phyloP scores from a whole-genome alignment of 345 rosid species.

The Citrus glauca region DNA sequence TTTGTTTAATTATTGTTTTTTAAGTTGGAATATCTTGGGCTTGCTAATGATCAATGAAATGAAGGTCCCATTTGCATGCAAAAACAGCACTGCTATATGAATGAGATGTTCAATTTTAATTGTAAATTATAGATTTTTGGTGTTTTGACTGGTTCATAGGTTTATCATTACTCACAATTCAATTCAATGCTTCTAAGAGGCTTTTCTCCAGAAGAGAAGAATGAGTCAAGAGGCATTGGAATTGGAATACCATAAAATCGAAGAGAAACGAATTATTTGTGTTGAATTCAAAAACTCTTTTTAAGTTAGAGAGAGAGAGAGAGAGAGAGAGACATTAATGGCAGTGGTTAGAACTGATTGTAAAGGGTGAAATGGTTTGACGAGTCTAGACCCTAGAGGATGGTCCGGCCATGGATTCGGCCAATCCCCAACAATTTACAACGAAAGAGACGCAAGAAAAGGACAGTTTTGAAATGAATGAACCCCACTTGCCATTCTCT shows the following conservation, averaged over 20 bases:
- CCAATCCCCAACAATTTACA: background rate
- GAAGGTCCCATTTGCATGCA: background rate
- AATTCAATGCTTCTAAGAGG: background rate
- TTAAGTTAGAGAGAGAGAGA: too few relatives aligned
- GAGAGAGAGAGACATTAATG: too few relatives aligned
- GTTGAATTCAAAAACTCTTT: too few relatives aligned
- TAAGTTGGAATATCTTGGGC: background rate
- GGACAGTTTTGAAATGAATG: background rate
- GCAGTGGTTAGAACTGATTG: rapidly evolving
- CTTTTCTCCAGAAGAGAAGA: too few relatives aligned
- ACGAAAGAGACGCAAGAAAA: background rate
- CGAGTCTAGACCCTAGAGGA: background rate
- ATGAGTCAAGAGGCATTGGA: too few relatives aligned
- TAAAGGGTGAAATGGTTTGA: too few relatives aligned
- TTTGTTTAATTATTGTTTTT: background rate
- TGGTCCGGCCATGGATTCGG: background rate
- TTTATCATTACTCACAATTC: background rate
- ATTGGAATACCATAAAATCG: too few relatives aligned
- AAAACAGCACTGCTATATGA: background rate
- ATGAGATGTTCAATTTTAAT: background rate
- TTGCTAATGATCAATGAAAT: too few relatives aligned
- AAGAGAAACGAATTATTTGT: too few relatives aligned
- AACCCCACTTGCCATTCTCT: background rate
- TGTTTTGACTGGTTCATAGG: background rate
- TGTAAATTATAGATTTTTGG: background rate